A percentile compares a stretch with the other conserved stretches of the same genome.
phyloP scores from a whole-genome alignment of 495 filamentous ascomycete species.

The Cercophora sp. region DNA sequence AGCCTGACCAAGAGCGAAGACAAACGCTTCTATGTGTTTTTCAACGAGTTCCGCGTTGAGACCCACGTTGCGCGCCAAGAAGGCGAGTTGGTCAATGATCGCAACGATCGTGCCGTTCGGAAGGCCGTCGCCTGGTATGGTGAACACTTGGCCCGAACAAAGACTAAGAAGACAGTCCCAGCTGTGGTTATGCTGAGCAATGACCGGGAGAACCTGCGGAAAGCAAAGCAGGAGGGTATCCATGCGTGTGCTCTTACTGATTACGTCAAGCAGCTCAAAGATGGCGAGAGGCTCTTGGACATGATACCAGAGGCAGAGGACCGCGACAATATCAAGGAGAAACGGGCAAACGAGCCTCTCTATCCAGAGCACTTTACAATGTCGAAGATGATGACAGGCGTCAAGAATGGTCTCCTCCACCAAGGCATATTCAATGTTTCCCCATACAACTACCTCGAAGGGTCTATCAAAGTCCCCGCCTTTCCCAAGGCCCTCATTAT shows the following conservation, averaged over 20 bases:
- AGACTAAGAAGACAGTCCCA: conserved; percentile 59
- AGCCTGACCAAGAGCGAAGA: conserved; percentile 87
- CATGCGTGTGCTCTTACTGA: conserved; percentile 62
- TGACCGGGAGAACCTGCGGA: conserved; percentile 79
- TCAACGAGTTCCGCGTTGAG: conserved; percentile 95
- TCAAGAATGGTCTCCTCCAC: conserved; percentile 80
- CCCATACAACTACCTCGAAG: conserved; percentile 95
- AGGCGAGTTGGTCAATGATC: conserved; percentile 90
- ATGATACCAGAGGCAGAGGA: conserved; percentile 83
- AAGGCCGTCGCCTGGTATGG: conserved; percentile 85
- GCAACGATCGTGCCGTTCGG: conserved; percentile 89
- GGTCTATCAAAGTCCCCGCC: conserved; percentile 78
- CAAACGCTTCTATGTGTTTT: conserved; percentile 97
- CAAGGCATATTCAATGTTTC: conserved; percentile 95
- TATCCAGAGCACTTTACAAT: conserved; percentile 79
- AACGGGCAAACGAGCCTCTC: conserved; percentile 61
- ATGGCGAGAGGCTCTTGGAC: conserved; percentile 81
- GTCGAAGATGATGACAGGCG: conserved; percentile 93
- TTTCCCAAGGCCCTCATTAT: conserved; percentile 87
- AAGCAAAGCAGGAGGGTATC: conserved; percentile 73
- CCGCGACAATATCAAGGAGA: conserved; percentile 56
- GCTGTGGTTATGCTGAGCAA: conserved; percentile 90
- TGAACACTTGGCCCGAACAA: conserved; percentile 66
- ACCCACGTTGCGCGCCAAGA: conserved; percentile 72
- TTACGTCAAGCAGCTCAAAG: conserved; percentile 79